A percentile compares a stretch with the other conserved stretches of the same genome.
phyloP scores from a whole-genome alignment of 495 filamentous ascomycete genomes.

The Aspergillus nanangensis region DNA sequence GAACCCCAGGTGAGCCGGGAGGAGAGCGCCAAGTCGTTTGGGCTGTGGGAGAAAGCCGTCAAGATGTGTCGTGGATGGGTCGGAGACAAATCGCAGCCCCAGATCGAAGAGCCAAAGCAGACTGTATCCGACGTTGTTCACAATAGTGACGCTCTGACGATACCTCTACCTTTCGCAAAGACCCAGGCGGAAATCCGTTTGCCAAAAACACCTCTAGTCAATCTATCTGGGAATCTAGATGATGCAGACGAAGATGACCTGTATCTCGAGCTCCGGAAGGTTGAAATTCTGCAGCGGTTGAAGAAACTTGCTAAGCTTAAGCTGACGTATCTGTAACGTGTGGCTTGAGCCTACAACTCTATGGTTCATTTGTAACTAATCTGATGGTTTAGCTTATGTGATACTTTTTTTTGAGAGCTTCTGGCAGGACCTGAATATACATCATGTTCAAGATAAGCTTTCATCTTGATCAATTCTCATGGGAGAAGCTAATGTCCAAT shows the following conservation, averaged over 20 bases:
- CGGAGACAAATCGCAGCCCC: neutral
- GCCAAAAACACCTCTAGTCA: constrained; percentile 16
- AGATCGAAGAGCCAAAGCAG: neutral
- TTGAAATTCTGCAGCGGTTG: constrained; percentile 39
- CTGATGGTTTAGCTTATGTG: neutral
- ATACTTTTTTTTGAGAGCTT: no score
- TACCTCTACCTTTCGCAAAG: constrained; percentile 9
- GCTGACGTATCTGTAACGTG: constrained; percentile 15
- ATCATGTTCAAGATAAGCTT: no score
- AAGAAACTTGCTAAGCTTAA: constrained; percentile 30
- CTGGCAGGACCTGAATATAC: no score
- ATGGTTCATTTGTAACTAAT: neutral
- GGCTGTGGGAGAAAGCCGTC: constrained; percentile 79
- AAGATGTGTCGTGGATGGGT: constrained; percentile 82
- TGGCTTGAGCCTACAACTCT: neutral
- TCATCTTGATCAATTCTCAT: no score
- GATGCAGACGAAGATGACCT: constrained; percentile 40
- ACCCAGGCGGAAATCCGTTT: constrained; percentile 14
- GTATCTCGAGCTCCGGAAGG: constrained; percentile 33
- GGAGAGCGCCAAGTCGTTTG: constrained; percentile 61
- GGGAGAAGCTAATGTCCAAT: no score
- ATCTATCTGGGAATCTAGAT: constrained; percentile 27
- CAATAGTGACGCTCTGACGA: constrained; percentile 1
- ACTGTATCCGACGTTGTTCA: neutral
- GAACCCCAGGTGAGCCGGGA: constrained; percentile 58